Evolutionary conservation across 495 filamentous ascomycete species (phyloP), one percentile per base, ranked within the genome.

Genomic region (Corynascus novoguineensis): DNA sequence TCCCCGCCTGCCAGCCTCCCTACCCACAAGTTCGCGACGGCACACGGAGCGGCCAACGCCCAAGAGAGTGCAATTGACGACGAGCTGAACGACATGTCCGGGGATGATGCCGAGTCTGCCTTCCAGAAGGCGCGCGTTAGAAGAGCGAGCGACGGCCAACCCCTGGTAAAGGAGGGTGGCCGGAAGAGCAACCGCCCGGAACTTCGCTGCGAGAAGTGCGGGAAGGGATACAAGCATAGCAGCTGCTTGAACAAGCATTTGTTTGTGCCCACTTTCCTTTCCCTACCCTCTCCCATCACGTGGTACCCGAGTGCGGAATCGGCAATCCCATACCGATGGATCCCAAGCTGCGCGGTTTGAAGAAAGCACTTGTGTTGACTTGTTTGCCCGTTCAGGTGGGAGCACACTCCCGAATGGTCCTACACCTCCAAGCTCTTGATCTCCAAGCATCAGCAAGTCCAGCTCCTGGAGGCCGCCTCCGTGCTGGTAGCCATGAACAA

Each of bases 211-310:
- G 92, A 97, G 68, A 93, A 89, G 74, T 98, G 93, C 80, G 93
- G 93, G 73, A 98, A 98, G 81, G 91, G 89, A 76, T 98, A 98
- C 85, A 98, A 98, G 86, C 93, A 98, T 83, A 92, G 92, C 85
- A 97, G 95, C 81, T 98, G 93, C 86, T 85, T 98, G 79, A 93
- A 89, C 72, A 98, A 98, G 84, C 93, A 98, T 86, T 90, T 97
- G 93, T 98, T 86, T 85, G 93, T 97, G 84, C 81, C 79, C 82
- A 75, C 72, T 77, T 73, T 77, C 74, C 65, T 66, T 63, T 61
- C 68, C 60, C 70, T 68, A 64, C 71, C 70, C 70, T 73, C 74
- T 72, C 70, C 70, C 73, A 60, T 53, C 60, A 55, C 64, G 42
- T 55, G 65, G 63, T 68, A 57, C 61, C 62, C 58, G 68, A 62